Percentiles rank a stretch among this genome's conserved stretches.
phyloP scores from a whole-genome alignment of 176 grass and related monocot genomes.

The Elymus sibiricus region DNA sequence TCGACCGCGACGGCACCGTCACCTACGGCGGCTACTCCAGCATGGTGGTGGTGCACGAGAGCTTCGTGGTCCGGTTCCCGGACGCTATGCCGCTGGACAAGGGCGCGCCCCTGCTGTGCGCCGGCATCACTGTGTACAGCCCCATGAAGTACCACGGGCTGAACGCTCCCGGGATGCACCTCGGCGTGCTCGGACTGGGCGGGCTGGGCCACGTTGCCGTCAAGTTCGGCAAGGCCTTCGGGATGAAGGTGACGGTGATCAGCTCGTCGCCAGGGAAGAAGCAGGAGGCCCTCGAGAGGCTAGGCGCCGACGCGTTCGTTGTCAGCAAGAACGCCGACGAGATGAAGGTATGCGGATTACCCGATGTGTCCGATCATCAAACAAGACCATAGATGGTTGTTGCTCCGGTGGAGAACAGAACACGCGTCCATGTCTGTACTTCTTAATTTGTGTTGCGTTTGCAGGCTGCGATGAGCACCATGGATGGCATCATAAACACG shows the following conservation, averaged over 20 bases:
- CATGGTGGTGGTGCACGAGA: conserved; percentile 44
- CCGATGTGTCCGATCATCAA: too few species aligned
- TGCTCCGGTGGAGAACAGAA: too few species aligned
- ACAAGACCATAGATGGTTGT: too few species aligned
- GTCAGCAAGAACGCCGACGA: conserved; percentile 34
- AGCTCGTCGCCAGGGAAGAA: conserved; percentile 52
- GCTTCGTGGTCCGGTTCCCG: conserved; percentile 61
- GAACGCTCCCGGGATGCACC: conserved; percentile 34
- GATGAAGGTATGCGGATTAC: conserved; percentile 59
- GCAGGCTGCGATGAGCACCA: too few species aligned
- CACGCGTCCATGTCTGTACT: too few species aligned
- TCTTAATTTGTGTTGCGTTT: too few species aligned
- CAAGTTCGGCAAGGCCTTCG: conserved; percentile 67
- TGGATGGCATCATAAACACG: too few species aligned
- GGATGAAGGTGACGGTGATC: conserved; percentile 76
- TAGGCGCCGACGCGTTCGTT: conserved; percentile 60
- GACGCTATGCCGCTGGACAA: conserved; percentile 57
- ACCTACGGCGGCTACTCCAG: conserved; percentile 72
- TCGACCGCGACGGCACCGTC: conserved; percentile 41
- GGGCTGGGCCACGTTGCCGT: conserved; percentile 77
- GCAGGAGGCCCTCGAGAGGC: conserved; percentile 47
- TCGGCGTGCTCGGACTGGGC: conserved; percentile 60
- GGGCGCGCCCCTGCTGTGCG: conserved; percentile 67
- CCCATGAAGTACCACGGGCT: conserved; percentile 69
- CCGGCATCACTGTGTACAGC: conserved; percentile 61